Evolutionary conservation across 371 early-diverging fungal genomes (phyloP).

Genomic region (Mortierella sp.): DNA sequence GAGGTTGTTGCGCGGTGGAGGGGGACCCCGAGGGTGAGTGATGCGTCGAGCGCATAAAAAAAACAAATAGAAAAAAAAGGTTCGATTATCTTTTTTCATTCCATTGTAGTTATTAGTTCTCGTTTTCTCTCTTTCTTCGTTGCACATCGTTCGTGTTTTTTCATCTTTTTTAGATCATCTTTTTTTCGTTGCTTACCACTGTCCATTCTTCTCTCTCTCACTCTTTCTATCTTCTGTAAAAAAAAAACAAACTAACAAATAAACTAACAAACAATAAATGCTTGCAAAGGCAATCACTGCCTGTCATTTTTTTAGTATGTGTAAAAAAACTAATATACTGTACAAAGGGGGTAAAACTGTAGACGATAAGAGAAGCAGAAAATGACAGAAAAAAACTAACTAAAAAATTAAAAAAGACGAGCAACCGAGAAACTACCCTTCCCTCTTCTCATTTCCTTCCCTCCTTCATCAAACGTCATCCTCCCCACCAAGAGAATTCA

Average conservation of each 20-base stretch:
- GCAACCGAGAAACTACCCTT: too few relatives aligned
- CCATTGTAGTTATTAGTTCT: neutral
- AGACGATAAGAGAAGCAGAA: too few relatives aligned
- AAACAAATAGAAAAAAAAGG: too few relatives aligned
- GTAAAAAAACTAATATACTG: too few relatives aligned
- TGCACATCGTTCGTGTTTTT: neutral
- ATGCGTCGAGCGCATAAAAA: constrained; percentile 11
- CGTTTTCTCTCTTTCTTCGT: neutral
- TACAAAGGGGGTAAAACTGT: too few relatives aligned
- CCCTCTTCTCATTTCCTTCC: neutral
- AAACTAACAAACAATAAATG: neutral
- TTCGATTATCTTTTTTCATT: neutral
- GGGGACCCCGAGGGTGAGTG: neutral
- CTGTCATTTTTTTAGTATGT: too few relatives aligned
- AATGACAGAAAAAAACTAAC: too few relatives aligned
- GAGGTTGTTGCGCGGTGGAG: constrained; percentile 17
- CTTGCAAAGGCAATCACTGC: too few relatives aligned
- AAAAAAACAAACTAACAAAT: constrained; percentile 1
- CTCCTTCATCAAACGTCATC: neutral
- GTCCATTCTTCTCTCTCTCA: neutral
- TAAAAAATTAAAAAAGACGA: too few relatives aligned
- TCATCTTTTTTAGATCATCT: neutral
- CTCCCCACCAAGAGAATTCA: constrained; percentile 47
- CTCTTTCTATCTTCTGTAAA: neutral
- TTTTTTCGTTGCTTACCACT: neutral